A percentile compares a stretch with the other conserved stretches of the same genome.
phyloP scores from a whole-genome alignment of 2,329 filamentous ascomycete species.

The Colletotrichum sp. region DNA sequence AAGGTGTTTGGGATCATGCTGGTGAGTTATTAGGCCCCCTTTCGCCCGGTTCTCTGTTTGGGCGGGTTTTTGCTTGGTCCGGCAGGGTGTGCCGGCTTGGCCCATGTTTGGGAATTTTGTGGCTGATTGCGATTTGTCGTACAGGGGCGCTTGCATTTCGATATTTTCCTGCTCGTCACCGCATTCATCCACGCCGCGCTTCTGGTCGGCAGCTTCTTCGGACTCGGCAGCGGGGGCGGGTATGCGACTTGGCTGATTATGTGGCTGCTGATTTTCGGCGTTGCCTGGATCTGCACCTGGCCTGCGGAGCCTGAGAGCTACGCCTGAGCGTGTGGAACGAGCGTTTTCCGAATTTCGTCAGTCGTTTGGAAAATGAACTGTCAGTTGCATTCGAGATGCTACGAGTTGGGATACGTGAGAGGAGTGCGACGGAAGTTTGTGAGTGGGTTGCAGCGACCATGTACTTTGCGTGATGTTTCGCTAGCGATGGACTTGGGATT shows the following conservation, averaged over 20 bases:
- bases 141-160: constrained; percentile 8
- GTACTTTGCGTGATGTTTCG: background rate
- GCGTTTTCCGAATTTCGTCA: background rate
- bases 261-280: constrained; percentile 15
- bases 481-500: background rate
- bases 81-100: background rate
- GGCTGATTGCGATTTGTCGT: background rate
- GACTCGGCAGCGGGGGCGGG: background rate
- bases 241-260: constrained; percentile 9
- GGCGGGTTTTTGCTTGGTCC: background rate
- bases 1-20: constrained; percentile 10
- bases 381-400: background rate
- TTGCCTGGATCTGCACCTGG: constrained; percentile 13
- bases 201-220: background rate
- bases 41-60: too few species aligned
- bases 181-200: constrained; percentile 5
- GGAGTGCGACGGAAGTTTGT: background rate
- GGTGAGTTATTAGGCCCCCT: background rate
- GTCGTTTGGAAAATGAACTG: background rate
- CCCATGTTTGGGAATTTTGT: background rate
- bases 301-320: constrained; percentile 5
- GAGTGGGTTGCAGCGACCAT: background rate
- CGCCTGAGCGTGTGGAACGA: background rate
- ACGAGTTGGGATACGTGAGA: too few species aligned
- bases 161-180: background rate